Percentiles rank a stretch among this genome's conserved stretches.
Conservation (phyloP, 2,329 filamentous ascomycete genomes). For the Magnaporthales sp. region DNA sequence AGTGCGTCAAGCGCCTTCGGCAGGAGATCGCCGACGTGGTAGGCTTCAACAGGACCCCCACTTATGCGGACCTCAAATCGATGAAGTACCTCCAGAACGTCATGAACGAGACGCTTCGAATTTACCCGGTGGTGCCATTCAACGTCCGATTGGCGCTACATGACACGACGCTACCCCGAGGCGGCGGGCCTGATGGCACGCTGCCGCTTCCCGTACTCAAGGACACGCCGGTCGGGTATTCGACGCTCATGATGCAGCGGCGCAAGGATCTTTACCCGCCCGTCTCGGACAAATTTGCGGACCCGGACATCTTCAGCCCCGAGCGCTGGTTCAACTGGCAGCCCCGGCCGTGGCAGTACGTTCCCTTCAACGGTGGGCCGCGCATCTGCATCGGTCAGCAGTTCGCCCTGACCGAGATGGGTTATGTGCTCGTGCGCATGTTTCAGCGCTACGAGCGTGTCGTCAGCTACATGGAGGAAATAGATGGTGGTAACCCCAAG, state of each 20-base stretch:
- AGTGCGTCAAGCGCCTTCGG: slow-evolving; percentile 59
- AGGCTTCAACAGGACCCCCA: slow-evolving; percentile 50
- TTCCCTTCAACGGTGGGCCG: slow-evolving; percentile 69
- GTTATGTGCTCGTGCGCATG: slow-evolving; percentile 62
- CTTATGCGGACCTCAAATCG: slow-evolving; percentile 73
- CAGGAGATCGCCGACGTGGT: slow-evolving; percentile 61
- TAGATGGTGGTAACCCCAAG: slow-evolving; percentile 43
- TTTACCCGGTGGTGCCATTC: slow-evolving; percentile 73
- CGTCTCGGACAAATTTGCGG: slow-evolving; percentile 28
- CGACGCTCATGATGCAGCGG: slow-evolving; percentile 64
- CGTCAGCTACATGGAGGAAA: slow-evolving; percentile 44
- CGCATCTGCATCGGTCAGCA: slow-evolving; percentile 73
- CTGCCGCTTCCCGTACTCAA: slow-evolving; percentile 58
- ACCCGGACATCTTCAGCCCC: slow-evolving; percentile 47
- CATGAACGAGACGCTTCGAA: slow-evolving; percentile 68
- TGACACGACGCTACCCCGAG: slow-evolving; percentile 67
- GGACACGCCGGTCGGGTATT: slow-evolving; percentile 58
- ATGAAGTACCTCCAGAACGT: slow-evolving; percentile 76
- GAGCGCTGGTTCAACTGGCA: slow-evolving; percentile 59
- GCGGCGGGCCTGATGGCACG: slow-evolving; percentile 55
- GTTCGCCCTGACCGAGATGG: slow-evolving; percentile 71
- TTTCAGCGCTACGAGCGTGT: slow-evolving; percentile 64
- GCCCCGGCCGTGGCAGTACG: slow-evolving; percentile 60
- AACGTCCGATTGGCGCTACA: slow-evolving; percentile 65
- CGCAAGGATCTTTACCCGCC: slow-evolving; percentile 52